A percentile compares a stretch with the other conserved stretches of the same genome.
Conservation (phyloP, 1,284 basidiomycete species). For the Apiotrichum domesticum region DNA sequence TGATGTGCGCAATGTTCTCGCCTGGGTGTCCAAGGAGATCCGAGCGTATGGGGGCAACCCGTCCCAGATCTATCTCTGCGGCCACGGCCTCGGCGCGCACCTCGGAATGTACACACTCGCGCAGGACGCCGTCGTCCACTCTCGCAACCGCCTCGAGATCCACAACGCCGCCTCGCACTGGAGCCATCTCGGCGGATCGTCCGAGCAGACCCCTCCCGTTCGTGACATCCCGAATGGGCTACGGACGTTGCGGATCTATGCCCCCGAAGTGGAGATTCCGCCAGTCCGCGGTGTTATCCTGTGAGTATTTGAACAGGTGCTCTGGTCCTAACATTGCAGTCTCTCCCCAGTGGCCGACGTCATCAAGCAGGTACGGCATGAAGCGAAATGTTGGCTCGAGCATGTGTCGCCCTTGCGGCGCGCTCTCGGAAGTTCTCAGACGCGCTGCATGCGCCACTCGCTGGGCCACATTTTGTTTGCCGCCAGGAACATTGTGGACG, state of each 20-base stretch:
- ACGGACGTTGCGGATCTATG: slow-evolving; percentile 37
- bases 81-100: slow-evolving; percentile 44
- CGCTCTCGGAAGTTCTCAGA: slow-evolving; percentile 42
- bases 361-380: slow-evolving; percentile 43
- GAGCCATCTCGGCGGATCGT: slow-evolving; percentile 6
- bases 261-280: slow-evolving; percentile 38
- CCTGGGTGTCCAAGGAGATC: slow-evolving; percentile 19
- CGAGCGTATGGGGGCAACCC: slow-evolving; percentile 37
- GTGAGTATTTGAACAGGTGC: background rate
- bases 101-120: slow-evolving; percentile 40
- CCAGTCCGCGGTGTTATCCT: slow-evolving; percentile 42
- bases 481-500: slow-evolving; percentile 42
- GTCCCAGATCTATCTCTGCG: slow-evolving; percentile 37
- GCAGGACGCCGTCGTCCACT: slow-evolving; percentile 27
- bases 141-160: slow-evolving; percentile 20
- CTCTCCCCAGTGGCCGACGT: slow-evolving; percentile 46
- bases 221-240: slow-evolving; percentile 21
- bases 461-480: slow-evolving; percentile 46
- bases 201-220: background rate
- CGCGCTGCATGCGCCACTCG: slow-evolving; percentile 44
- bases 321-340: slow-evolving; percentile 2
- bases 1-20: slow-evolving; percentile 19
- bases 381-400: slow-evolving; percentile 42
- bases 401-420: slow-evolving; percentile 44
- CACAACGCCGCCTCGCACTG: slow-evolving; percentile 15